Conservation (phyloP, 1,284 basidiomycete species). For the Leccinum subrobustum region DNA sequence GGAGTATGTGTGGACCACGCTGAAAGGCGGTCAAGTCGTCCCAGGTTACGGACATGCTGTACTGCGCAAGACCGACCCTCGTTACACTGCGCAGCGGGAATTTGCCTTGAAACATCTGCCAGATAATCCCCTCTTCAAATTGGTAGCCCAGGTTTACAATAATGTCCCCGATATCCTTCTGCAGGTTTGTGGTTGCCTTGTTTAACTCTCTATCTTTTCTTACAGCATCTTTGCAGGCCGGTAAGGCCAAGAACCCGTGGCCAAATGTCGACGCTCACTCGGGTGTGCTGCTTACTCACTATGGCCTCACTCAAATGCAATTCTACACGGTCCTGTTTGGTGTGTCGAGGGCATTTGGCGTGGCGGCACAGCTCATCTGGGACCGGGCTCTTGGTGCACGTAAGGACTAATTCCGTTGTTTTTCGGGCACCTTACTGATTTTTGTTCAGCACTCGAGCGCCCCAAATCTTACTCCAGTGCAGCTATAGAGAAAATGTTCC, state of each 20-base stretch:
- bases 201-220: conserved; percentile 80
- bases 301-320: conserved; percentile 86
- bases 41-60: conserved; percentile 98
- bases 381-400: conserved; percentile 94
- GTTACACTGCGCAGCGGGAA: conserved; percentile 94
- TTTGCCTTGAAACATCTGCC: conserved; percentile 91
- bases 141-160: conserved; percentile 91
- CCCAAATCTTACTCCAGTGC: conserved; percentile 84
- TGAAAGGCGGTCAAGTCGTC: conserved; percentile 90
- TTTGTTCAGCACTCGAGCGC: conserved; percentile 68
- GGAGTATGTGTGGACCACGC: conserved; percentile 91
- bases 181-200: conserved; percentile 73
- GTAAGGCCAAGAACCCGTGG: conserved; percentile 93
- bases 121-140: conserved; percentile 87
- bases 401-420: conserved; percentile 39
- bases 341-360: conserved; percentile 92
- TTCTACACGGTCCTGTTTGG: conserved; percentile 98
- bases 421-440: background rate
- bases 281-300: conserved; percentile 90
- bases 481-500: conserved; percentile 76
- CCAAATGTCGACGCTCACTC: conserved; percentile 98
- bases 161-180: conserved; percentile 92
- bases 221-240: conserved; percentile 72
- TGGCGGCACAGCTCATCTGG: conserved; percentile 89
- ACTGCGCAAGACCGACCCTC: conserved; percentile 95